These are phyloP conservation scores for Cercospora canescens DNA, from an alignment of 2,329 filamentous ascomycete genomes.

Conservation along the genomic window DNA sequence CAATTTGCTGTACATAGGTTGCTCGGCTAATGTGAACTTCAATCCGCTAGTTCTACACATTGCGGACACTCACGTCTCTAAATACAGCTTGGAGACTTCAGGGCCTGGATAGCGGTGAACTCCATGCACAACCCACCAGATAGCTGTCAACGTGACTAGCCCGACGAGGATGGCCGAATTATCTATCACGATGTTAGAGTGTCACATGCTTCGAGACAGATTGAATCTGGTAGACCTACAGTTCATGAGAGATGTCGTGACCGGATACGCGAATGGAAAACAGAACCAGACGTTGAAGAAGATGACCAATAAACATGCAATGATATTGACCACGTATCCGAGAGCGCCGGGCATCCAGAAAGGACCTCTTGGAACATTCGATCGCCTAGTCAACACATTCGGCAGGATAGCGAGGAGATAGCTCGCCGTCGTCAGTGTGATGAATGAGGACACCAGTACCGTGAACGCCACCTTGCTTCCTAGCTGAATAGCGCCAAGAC, in stretches of 20 bases:
- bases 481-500: constrained; percentile 37
- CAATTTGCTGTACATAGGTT: too few relatives aligned
- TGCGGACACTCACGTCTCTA: neutral
- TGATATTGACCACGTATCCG: constrained; percentile 35
- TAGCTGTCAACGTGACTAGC: constrained; percentile 46
- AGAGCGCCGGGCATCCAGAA: constrained; percentile 37
- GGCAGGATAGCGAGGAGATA: constrained; percentile 40
- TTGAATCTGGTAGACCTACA: constrained; percentile 46
- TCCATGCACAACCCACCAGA: constrained; percentile 56
- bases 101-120: constrained; percentile 52
- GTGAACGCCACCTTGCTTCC: constrained; percentile 37
- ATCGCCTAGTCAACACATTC: constrained; percentile 35
- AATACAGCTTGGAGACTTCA: constrained; percentile 50
- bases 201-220: neutral
- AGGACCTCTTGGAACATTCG: constrained; percentile 34
- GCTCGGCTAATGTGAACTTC: too few relatives aligned
- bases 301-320: constrained; percentile 35
- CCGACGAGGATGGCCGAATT: constrained; percentile 58
- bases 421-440: constrained; percentile 36
- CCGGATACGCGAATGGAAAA: constrained; percentile 36
- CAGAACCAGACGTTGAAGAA: constrained; percentile 41
- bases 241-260: constrained; percentile 30
- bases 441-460: constrained; percentile 39
- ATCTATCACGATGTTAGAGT: constrained; percentile 44
- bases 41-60: too few relatives aligned